Base-by-base conservation (phyloP, 73 alveolate genomes). In the Paramecium caudatum region DNA sequence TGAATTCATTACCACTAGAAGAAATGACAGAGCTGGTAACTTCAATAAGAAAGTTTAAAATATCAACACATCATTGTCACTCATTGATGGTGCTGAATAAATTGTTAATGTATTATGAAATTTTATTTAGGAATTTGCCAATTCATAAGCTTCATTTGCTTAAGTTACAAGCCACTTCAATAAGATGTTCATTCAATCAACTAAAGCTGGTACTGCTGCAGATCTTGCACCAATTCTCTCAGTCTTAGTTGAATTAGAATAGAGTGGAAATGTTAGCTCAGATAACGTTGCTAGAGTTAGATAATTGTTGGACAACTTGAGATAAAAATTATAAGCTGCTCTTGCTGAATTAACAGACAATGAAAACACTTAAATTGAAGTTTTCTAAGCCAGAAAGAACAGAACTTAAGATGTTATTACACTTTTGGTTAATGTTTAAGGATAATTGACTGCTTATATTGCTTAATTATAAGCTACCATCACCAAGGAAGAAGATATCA, bases 401-500 rank as follows among this genome's bases (percentile, higher is more conserved):
- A 74, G 88, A 74, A 41, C 43, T 13, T n/a, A 74, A 74, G 88
- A 74, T 21, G 88, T 74, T 21, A 74, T 74, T 68, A 74, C 88
- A 6, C 88, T 74, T 8, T 74, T 74, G 12, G 62, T 39, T 0
- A 74, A 74, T 10, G 88, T 74, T 16, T 15, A 74, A 74, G 88
- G 88, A 41, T 74, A 74, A 74, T 62, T 86, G 39, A 62, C 68
- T 4, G 93, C 83, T 19, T 86, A 86, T 50, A 86, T 86, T 16
- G 68, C 82, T 61, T 15, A 19, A 19, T 41, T 86, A 43, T 48
- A 86, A 86, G 69, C 87, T 48, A 47, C 85, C 81, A 78, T 86
- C 82, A 62, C 47, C 47, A 86, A 86, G 21, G 93, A 86, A 86
- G 70, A 55, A 70, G 45, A 30, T 2, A 86, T 86, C 84, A 78